Base-by-base conservation (phyloP, 2,329 filamentous ascomycete species). In the Diaporthe vaccinii region DNA sequence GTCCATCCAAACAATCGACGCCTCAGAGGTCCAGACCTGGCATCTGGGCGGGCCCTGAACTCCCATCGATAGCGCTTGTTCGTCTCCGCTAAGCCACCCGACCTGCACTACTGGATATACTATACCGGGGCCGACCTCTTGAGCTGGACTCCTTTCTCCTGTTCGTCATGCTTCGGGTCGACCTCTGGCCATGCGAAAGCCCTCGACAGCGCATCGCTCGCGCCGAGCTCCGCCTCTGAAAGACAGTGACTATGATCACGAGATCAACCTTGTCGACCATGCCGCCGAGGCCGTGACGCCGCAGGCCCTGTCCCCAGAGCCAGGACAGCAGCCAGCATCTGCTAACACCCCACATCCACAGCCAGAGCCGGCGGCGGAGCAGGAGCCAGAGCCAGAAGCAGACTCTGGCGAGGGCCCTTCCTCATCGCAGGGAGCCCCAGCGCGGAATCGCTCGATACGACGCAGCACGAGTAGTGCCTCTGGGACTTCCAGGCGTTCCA, bases 241-340 rank as follows among this genome's bases (percentile, higher is more conserved):
- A 82, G 90, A 92, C 78, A 85, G 84, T 81, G 91, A 93, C 78
- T 93, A 92, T 80, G 91, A 93, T 79, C 93, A 94, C 83, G 91
- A 92, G 82, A 95, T 96, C 80, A 84, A 82, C 78, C 89, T 96
- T 51, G 86, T 94, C 78, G 92, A 95, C 82, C 85, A 87, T 74
- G 86, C 80, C 77, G 81, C 76, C 46, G 74, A 70, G 39, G 71
- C 74, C 62, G 20, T 55, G n/a, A 73, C 59, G 22, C 55, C 76
- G 12, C 74, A 71, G 51, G 31, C 61, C 39, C 68, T 51, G 59
- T 73, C 49, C 36, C 67, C 51, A 34, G 67, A 76, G 44, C 61
- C 51, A 36, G 28, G 39, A 17, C 75, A 58, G 39, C 72, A 68
- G 20, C 39, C 49, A 58, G 61, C 34, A 51, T 31, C 72, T 25